These are phyloP conservation scores for Hypericum perforatum DNA, from an alignment of 345 rosid genomes.

Conservation along the genomic window DNA sequence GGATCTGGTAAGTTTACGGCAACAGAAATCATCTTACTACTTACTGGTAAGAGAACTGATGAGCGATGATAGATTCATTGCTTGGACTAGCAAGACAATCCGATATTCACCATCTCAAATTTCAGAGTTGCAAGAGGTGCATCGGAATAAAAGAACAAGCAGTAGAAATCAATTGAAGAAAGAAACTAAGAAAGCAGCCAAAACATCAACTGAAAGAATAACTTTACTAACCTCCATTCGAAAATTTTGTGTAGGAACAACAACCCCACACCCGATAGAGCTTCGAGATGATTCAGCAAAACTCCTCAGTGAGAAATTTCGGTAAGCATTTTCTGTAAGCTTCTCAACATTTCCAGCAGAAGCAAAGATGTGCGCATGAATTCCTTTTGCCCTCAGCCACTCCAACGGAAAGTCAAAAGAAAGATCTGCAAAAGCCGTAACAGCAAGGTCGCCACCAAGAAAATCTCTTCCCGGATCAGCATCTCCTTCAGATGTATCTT, in stretches of 20 bases:
- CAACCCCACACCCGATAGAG: not conserved
- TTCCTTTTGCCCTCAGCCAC: not conserved
- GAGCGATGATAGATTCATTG: no score
- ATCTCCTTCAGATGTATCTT: not conserved
- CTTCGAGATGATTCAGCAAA: not conserved
- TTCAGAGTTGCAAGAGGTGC: no score
- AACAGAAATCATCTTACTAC: no score
- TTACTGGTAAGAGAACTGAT: no score
- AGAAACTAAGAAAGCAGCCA: no score
- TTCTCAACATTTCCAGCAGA: slow-evolving; percentile 2
- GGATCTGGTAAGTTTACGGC: no score
- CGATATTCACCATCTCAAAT: no score
- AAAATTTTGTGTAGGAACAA: not conserved
- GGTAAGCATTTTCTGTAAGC: not conserved
- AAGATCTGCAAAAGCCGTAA: slow-evolving; percentile 3
- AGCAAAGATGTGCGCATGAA: not conserved
- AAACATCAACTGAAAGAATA: no score
- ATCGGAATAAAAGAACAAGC: no score
- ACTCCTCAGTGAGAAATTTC: not conserved
- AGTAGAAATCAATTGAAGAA: no score
- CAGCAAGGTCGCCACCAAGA: slow-evolving; percentile 4
- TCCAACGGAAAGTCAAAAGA: not conserved
- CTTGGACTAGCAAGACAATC: no score
- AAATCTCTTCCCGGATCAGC: not conserved
- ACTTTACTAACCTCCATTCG: not conserved